phyloP scores from a whole-genome alignment of 2,329 filamentous ascomycete species.

The Mycocentrospora acerina region DNA sequence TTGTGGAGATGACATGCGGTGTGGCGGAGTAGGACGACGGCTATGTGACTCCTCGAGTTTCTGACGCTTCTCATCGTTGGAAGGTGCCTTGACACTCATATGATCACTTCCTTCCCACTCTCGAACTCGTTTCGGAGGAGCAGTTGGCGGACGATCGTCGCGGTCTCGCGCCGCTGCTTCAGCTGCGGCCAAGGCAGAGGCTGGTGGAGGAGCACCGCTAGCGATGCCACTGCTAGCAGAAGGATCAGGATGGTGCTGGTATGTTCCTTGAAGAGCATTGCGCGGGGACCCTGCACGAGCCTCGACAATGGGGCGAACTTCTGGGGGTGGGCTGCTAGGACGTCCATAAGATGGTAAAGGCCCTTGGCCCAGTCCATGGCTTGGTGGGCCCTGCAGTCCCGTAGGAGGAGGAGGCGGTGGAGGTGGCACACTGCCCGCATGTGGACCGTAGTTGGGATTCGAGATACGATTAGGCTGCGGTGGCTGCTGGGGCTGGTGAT shows the following conservation, averaged over 20 bases:
- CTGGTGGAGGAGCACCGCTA: constrained; percentile 66
- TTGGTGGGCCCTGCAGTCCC: constrained; percentile 51
- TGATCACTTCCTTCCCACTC: constrained; percentile 87
- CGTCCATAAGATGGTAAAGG: constrained; percentile 68
- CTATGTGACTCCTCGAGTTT: constrained; percentile 82
- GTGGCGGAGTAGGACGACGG: constrained; percentile 59
- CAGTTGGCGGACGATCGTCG: constrained; percentile 77
- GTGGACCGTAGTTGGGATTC: constrained; percentile 51
- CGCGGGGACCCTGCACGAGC: constrained; percentile 90
- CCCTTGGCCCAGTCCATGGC: constrained; percentile 49
- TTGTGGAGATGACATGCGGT: constrained; percentile 57
- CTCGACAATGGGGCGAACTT: constrained; percentile 79
- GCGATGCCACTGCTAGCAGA: constrained; percentile 62
- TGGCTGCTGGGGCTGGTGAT: constrained; percentile 26
- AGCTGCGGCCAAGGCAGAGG: constrained; percentile 65
- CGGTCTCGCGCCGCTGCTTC: constrained; percentile 66
- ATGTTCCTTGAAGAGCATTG: constrained; percentile 80
- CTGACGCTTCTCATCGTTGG: constrained; percentile 83
- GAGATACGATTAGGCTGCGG: constrained; percentile 49
- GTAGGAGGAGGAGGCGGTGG: constrained; percentile 62
- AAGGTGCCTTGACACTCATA: constrained; percentile 72
- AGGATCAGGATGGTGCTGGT: constrained; percentile 71
- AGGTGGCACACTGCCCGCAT: constrained; percentile 51
- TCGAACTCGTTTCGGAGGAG: constrained; percentile 73
- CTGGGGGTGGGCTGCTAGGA: constrained; percentile 76